phyloP scores from a whole-genome alignment of 176 grass and related monocot species.

The barley (Hordeum vulgare) region MorexV3_pseudomolecules_assembly NC_058524.1:100786852-100787351 shows the following conservation, averaged over 20 bases:
- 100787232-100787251: no score
- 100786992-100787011: constrained; percentile 77
- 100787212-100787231: no score
- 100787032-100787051: neutral
- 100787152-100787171: no score
- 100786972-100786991: constrained; percentile 70
- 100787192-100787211: no score
- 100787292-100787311: no score
- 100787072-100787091: constrained; percentile 4
- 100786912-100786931: constrained; percentile 72
- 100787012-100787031: constrained; percentile 8
- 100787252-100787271: no score
- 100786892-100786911: constrained; percentile 17
- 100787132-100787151: no score
- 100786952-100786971: constrained; percentile 92
- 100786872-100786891: constrained; percentile 4
- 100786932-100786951: constrained; percentile 84
- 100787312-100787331: no score
- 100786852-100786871: neutral
- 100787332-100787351: no score
- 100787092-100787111: neutral
- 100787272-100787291: no score
- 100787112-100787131: neutral
- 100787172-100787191: no score
- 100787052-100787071: neutral